A percentile compares a stretch with the other conserved stretches of the same genome.
These are phyloP conservation scores for Lojkania enalia DNA, from an alignment of 2,329 filamentous ascomycete genomes.

Conservation along the genomic window DNA sequence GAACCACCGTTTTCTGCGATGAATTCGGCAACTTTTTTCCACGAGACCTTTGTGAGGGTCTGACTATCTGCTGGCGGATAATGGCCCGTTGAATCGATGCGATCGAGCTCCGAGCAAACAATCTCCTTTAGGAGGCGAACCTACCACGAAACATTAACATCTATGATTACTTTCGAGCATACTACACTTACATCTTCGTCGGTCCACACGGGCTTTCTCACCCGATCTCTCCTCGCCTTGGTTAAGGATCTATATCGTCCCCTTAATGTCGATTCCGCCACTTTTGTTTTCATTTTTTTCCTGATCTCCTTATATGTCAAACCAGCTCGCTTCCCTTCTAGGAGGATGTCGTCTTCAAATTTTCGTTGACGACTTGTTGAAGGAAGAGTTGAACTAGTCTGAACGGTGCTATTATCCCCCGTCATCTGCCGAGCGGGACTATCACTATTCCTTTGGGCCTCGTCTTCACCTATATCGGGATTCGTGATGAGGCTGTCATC, in stretches of 20 bases:
- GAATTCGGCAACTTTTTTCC: constrained; percentile 61
- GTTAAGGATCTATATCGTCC: constrained; percentile 68
- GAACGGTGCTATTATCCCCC: too few relatives aligned
- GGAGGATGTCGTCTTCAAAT: constrained; percentile 45
- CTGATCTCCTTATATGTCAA: constrained; percentile 69
- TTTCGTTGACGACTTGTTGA: constrained; percentile 16
- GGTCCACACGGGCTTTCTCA: constrained; percentile 68
- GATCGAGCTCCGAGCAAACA: constrained; percentile 18
- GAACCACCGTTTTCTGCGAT: constrained; percentile 57
- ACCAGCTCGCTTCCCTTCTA: constrained; percentile 59
- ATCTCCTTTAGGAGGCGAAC: constrained; percentile 26
- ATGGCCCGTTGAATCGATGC: constrained; percentile 14
- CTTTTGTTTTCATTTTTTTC: constrained; percentile 56
- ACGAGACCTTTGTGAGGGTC: constrained; percentile 53
- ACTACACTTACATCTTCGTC: constrained; percentile 62
- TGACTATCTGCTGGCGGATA: constrained; percentile 16
- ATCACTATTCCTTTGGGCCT: too few relatives aligned
- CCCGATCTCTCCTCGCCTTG: constrained; percentile 63
- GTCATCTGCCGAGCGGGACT: too few relatives aligned
- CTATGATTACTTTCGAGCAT: not conserved
- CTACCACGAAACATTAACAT: constrained; percentile 16
- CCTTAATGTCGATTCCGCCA: constrained; percentile 73
- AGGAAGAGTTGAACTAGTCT: too few relatives aligned
- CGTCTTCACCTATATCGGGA: too few relatives aligned
- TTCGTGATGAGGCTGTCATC: too few relatives aligned